A percentile compares a stretch with the other conserved stretches of the same genome.
Conservation (phyloP, 768 basidiomycete species). For the Omphalotus guepiniiformis region DNA sequence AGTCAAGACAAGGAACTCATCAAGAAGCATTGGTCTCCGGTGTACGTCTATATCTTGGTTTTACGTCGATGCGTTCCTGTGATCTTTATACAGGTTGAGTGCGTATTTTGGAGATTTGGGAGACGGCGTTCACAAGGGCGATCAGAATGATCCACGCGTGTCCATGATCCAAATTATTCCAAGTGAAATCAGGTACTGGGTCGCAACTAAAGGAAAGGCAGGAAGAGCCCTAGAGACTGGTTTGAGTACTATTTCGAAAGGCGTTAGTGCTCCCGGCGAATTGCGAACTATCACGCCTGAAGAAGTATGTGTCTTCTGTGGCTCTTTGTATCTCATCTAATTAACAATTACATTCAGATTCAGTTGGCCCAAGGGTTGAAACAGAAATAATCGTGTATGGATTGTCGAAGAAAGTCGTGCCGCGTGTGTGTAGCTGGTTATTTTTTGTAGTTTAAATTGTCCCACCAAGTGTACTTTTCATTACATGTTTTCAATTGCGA, state of each 20-base stretch:
- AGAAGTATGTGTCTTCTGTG: conserved; percentile 49
- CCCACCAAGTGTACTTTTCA: too few species aligned
- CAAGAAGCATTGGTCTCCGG: conserved; percentile 58
- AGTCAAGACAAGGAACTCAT: conserved; percentile 55
- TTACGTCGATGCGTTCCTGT: not conserved
- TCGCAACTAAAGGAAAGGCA: conserved; percentile 55
- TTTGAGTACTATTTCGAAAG: conserved; percentile 55
- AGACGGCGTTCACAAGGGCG: conserved; percentile 83
- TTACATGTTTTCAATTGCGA: too few species aligned
- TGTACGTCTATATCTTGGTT: conserved; percentile 27
- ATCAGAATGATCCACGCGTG: conserved; percentile 73
- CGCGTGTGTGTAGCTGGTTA: too few species aligned
- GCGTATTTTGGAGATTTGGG: conserved; percentile 88
- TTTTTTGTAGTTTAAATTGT: too few species aligned
- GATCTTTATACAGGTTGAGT: conserved; percentile 36
- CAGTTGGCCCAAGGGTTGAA: conserved; percentile 37
- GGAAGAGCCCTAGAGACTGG: conserved; percentile 60
- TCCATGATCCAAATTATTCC: conserved; percentile 76
- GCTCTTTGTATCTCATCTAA: not conserved
- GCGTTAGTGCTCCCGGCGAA: conserved; percentile 66
- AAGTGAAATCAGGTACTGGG: conserved; percentile 79
- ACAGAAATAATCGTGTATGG: conserved; percentile 2
- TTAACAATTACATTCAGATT: conserved; percentile 29
- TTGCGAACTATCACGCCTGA: conserved; percentile 65
- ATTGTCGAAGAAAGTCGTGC: too few species aligned